Evolutionary conservation across 805 yeast genomes (phyloP).

Genomic region (Barnettozyma populi): DNA sequence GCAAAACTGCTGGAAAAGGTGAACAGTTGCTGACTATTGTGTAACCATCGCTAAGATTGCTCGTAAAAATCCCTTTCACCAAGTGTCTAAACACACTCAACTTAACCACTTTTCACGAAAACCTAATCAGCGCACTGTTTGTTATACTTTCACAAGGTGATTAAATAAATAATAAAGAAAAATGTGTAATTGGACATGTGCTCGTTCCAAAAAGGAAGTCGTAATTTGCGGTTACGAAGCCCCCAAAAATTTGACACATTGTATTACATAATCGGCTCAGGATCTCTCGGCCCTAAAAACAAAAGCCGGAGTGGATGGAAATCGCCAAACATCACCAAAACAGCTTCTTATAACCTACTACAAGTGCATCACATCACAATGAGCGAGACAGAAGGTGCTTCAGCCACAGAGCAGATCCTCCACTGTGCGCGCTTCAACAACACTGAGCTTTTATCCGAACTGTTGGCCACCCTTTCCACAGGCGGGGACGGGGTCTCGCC

Average conservation of each 20-base stretch:
- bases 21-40: no score
- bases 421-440: conserved; percentile 90
- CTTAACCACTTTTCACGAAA: no score
- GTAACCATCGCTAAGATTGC: no score
- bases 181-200: background rate
- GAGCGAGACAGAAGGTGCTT: conserved; percentile 57
- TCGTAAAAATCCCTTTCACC: no score
- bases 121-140: no score
- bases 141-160: background rate
- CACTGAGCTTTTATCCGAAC: conserved; percentile 58
- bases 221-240: background rate
- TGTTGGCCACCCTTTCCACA: conserved; percentile 29
- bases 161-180: no score
- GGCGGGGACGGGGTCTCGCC: conserved; percentile 13
- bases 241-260: background rate
- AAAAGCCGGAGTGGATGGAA: no score
- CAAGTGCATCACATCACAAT: background rate
- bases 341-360: background rate
- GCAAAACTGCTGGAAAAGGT: no score
- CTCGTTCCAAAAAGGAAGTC: background rate
- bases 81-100: no score
- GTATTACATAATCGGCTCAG: background rate
- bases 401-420: conserved; percentile 68
- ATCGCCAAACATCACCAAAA: background rate
- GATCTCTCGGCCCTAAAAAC: background rate